Conservation (phyloP, 305 asterid genomes). For the Solanum hybrid region DNA sequence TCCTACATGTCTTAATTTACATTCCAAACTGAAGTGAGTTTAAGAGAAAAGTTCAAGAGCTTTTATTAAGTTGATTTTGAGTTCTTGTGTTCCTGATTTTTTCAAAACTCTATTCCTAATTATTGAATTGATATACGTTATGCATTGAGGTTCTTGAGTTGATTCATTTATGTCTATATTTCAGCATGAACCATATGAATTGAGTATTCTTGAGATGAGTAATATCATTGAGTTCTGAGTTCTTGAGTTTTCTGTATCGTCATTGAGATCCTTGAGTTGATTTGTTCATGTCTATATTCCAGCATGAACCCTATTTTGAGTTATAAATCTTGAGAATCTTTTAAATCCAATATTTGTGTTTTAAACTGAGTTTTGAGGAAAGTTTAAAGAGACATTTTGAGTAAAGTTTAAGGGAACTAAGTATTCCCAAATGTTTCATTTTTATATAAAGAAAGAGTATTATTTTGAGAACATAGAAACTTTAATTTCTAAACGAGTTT, state of each 20-base stretch:
- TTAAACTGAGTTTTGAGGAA: background rate
- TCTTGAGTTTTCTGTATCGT: background rate
- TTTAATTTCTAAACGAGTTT: too few species aligned
- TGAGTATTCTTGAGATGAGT: background rate
- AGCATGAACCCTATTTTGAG: background rate
- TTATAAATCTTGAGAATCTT: background rate
- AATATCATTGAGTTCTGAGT: background rate
- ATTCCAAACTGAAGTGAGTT: background rate
- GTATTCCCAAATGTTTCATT: background rate
- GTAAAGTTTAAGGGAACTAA: background rate
- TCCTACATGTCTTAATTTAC: background rate
- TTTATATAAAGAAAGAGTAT: too few species aligned
- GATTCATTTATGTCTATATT: background rate
- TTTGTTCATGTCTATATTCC: background rate
- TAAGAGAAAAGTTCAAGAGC: background rate
- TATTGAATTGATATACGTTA: background rate
- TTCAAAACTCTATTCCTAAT: background rate
- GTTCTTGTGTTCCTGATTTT: background rate
- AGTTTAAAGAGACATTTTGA: background rate
- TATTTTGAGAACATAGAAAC: background rate
- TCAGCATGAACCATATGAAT: too few species aligned
- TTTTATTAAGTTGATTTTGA: background rate
- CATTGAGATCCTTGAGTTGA: background rate
- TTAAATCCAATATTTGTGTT: background rate
- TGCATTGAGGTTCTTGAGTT: background rate